Evolutionary conservation across 148 eudicot species (phyloP).

Genomic region (Vaccinium darrowii): DNA sequence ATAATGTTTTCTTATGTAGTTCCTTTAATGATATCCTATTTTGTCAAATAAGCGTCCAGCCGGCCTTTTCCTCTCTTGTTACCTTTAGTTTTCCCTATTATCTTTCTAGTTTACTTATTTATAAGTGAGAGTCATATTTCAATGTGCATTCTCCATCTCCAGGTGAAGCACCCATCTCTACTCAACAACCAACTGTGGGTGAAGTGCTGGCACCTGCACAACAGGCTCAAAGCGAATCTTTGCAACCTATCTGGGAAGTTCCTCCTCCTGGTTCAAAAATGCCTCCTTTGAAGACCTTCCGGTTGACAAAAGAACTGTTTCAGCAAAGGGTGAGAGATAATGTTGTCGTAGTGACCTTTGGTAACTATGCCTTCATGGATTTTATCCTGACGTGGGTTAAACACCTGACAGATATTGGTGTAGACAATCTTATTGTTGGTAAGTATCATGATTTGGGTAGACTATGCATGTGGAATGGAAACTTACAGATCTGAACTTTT

Average conservation of each 20-base stretch:
- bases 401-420: constrained; percentile 77
- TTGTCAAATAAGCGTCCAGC: not conserved
- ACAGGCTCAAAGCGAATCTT: constrained; percentile 22
- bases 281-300: constrained; percentile 69
- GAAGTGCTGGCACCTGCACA: constrained; percentile 11
- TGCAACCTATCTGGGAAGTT: constrained; percentile 54
- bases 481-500: not conserved
- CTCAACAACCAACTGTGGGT: constrained; percentile 23
- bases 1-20: not conserved
- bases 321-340: constrained; percentile 76
- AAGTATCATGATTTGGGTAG: constrained; percentile 21
- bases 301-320: constrained; percentile 76
- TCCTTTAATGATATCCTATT: not conserved
- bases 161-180: constrained; percentile 22
- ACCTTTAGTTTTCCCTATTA: not conserved
- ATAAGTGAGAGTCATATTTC: not conserved
- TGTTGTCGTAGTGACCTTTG: constrained; percentile 76
- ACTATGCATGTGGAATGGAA: not conserved
- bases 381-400: constrained; percentile 96
- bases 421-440: constrained; percentile 89
- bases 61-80: not conserved
- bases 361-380: constrained; percentile 97
- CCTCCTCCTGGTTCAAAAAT: constrained; percentile 58
- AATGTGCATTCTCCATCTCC: not conserved
- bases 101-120: not conserved